Base-by-base conservation (phyloP, 2,329 filamentous ascomycete genomes). In the Helicocarpus griseus region DNA sequence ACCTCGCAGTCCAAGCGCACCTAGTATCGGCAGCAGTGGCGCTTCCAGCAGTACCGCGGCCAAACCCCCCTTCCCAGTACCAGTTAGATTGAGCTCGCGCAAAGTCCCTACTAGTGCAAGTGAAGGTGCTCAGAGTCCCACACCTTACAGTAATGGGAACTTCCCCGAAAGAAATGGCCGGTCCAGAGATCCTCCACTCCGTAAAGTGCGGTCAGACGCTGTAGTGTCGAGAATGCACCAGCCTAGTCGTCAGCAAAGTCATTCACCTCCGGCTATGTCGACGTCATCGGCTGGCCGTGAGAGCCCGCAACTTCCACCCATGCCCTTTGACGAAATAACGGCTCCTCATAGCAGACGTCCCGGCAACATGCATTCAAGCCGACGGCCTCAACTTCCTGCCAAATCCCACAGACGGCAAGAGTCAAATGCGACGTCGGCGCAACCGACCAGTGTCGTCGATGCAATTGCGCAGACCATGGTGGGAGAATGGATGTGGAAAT, bases 401-500 rank as follows among this genome's bases (percentile, higher is more conserved):
- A 61, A 60, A 22, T 54, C 57, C 31, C 68, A 70, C 50, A 62
- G 66, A 33, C 63, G 69, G 45, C 58, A 66, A 7, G 76, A 76
- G 38, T 84, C 79, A 3, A 73, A 77, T 50, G 77, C 73, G 39
- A 82, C 77, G 58, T 72, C 75, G 9, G 77, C 80, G 28, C 84
- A 89, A 58, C 80, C 84, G 40, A 85, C 85, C 0, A 86, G 83
- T 41, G 88, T 97, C 13, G 91, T 98, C 5, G 93, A 97, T 71
- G 89, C 93, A 3, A 97, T 98, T 67, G 90, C 93, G 1, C 90
- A 95, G 64, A 94, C 91, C 0, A 98, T 98, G 93, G 89, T 98
- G 28, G 93, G 93, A 35, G 93, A 97, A 54, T 72, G 68, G 71
- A 73, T 72, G 71, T 72, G 66, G 65, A 76, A 75, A 56, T 75